Conservation (phyloP, 1,284 basidiomycete species). For the Heterobasidion occidentale region DNA sequence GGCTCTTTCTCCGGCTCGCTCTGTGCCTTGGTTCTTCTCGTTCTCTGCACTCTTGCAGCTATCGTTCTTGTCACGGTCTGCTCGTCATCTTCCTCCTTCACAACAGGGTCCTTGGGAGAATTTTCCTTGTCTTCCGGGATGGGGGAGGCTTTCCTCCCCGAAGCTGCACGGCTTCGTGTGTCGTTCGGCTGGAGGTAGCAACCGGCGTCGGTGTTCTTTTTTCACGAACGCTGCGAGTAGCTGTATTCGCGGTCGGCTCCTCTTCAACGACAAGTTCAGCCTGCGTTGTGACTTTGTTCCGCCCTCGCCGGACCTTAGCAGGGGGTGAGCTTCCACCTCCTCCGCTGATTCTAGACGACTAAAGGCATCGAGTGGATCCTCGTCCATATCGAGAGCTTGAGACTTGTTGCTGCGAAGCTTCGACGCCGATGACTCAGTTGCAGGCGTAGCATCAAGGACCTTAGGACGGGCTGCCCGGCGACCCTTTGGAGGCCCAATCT, state of each 20-base stretch:
- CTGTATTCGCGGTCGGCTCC: neutral
- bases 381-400: neutral
- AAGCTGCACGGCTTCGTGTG: constrained; percentile 8
- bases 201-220: constrained; percentile 15
- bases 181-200: constrained; percentile 5
- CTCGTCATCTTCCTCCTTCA: constrained; percentile 19
- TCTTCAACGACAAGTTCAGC: constrained; percentile 1
- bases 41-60: constrained; percentile 12
- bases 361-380: constrained; percentile 12
- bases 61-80: constrained; percentile 7
- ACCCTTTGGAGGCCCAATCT: neutral
- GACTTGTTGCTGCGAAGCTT: neutral
- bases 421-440: neutral
- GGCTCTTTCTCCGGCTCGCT: constrained; percentile 14
- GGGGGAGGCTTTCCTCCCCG: constrained; percentile 8
- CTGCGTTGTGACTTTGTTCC: neutral
- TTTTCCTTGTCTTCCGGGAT: constrained; percentile 30
- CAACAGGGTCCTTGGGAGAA: constrained; percentile 22
- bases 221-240: constrained; percentile 9
- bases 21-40: constrained; percentile 12
- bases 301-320: constrained; percentile 8
- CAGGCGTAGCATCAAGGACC: neutral
- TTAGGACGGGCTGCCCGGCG: neutral
- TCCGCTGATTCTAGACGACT: constrained; percentile 12
- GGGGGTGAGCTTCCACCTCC: neutral